Conservation (phyloP, 2,329 filamentous ascomycete species). For the Stachybotrys chlorohalonatus region DNA sequence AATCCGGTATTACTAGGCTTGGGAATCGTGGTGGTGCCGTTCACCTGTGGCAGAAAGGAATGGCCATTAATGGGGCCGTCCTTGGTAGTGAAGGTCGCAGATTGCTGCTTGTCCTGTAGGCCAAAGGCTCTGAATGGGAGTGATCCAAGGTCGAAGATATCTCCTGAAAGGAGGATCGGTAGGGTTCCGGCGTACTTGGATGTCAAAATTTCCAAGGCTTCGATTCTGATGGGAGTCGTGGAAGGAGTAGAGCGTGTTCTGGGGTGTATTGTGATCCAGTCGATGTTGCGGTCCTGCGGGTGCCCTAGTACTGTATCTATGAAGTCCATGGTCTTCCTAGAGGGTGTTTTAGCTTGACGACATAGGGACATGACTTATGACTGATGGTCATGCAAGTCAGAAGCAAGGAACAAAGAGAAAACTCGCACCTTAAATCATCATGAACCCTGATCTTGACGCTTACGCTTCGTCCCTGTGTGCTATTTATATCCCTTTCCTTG, state of each 20-base stretch:
- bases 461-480: constrained; percentile 43
- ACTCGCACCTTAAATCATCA: constrained; percentile 44
- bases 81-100: constrained; percentile 19
- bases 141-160: constrained; percentile 50
- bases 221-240: constrained; percentile 50
- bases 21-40: constrained; percentile 5
- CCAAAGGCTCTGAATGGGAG: constrained; percentile 32
- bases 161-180: constrained; percentile 60
- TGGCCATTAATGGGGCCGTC: constrained; percentile 1
- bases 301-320: constrained; percentile 52
- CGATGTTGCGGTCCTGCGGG: constrained; percentile 40
- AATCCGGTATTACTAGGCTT: constrained; percentile 38
- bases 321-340: constrained; percentile 49
- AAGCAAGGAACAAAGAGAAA: background rate
- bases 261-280: constrained; percentile 64
- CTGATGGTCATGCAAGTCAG: background rate
- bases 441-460: constrained; percentile 66
- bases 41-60: background rate
- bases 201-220: constrained; percentile 48
- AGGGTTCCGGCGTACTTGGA: constrained; percentile 42
- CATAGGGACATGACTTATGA: background rate
- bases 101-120: constrained; percentile 16
- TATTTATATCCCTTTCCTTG: constrained; percentile 31
- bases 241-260: constrained; percentile 54
- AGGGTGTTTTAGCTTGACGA: background rate